Evolutionary conservation across 2,329 filamentous ascomycete species (phyloP).

Genomic region (Knufia petricola): DNA sequence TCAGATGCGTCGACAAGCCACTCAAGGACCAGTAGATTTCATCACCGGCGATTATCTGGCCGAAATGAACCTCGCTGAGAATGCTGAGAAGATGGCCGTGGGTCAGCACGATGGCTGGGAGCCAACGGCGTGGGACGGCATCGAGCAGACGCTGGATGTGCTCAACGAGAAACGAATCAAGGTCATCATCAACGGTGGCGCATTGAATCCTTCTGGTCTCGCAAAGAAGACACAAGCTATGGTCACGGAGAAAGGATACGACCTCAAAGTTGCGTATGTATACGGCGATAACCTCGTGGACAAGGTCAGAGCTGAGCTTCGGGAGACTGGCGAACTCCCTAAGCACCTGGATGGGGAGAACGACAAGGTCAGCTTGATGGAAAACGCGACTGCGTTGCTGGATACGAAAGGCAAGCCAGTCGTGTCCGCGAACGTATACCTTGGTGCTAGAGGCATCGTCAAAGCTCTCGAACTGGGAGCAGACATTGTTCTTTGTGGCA

Average conservation of each 20-base stretch:
- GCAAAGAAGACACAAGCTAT: slow-evolving; percentile 27
- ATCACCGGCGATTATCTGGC: slow-evolving; percentile 47
- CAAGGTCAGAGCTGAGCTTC: slow-evolving; percentile 27
- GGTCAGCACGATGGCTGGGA: slow-evolving; percentile 38
- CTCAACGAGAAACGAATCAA: slow-evolving; percentile 43
- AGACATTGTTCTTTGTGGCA: slow-evolving; percentile 42
- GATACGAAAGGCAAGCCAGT: slow-evolving; percentile 30
- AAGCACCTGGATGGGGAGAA: slow-evolving; percentile 36
- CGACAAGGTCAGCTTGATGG: slow-evolving; percentile 27
- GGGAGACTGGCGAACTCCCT: slow-evolving; percentile 27
- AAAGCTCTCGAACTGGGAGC: slow-evolving; percentile 34
- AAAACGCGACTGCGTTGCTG: slow-evolving; percentile 32
- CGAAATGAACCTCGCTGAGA: slow-evolving; percentile 39
- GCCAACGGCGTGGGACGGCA: slow-evolving; percentile 41
- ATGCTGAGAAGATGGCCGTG: slow-evolving; percentile 32
- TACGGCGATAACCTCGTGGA: slow-evolving; percentile 37
- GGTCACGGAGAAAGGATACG: slow-evolving; percentile 27
- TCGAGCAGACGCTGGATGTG: slow-evolving; percentile 37
- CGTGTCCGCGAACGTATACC: slow-evolving; percentile 43
- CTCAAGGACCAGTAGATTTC: slow-evolving; percentile 36
- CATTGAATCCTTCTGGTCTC: slow-evolving; percentile 44
- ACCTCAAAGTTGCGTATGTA: slow-evolving; percentile 38
- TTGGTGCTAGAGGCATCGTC: slow-evolving; percentile 43
- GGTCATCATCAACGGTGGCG: slow-evolving; percentile 48
- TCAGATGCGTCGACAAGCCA: slow-evolving; percentile 31